A percentile compares a stretch with the other conserved stretches of the same genome.
These are phyloP conservation scores for Apiotrichum montevideense DNA, from an alignment of 1,284 basidiomycete genomes.

Conservation along the genomic window DNA sequence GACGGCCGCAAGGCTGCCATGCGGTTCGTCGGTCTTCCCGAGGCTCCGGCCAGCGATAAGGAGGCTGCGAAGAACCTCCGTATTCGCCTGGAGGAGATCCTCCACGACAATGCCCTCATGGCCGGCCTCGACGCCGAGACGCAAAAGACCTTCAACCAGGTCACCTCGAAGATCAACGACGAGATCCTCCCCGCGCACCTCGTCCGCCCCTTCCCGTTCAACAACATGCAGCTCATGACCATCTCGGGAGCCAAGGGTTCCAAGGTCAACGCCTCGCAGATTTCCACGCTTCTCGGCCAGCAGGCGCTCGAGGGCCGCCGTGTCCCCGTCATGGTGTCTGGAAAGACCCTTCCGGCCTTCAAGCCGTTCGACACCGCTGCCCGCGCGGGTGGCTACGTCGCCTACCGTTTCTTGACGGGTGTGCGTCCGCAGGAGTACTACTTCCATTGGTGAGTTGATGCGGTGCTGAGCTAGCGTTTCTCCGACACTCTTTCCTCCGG, in stretches of 20 bases:
- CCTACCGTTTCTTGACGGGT: slow-evolving; percentile 98
- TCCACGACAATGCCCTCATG: slow-evolving; percentile 97
- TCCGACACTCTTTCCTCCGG: no score
- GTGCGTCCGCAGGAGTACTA: slow-evolving; percentile 99
- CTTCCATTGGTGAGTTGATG: slow-evolving; percentile 61
- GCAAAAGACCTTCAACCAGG: slow-evolving; percentile 82
- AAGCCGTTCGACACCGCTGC: slow-evolving; percentile 94
- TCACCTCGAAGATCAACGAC: slow-evolving; percentile 81
- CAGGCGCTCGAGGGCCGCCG: slow-evolving; percentile 97
- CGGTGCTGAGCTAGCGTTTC: no score
- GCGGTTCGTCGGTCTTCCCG: slow-evolving; percentile 53
- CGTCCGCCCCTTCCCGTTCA: slow-evolving; percentile 88
- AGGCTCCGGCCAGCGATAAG: slow-evolving; percentile 65
- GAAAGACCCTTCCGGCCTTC: slow-evolving; percentile 97
- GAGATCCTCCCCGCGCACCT: slow-evolving; percentile 85
- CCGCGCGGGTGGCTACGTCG: slow-evolving; percentile 97
- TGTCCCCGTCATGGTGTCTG: slow-evolving; percentile 98
- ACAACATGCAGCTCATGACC: slow-evolving; percentile 99
- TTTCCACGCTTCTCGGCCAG: slow-evolving; percentile 93
- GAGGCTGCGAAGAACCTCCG: slow-evolving; percentile 51
- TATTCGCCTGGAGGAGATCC: slow-evolving; percentile 73
- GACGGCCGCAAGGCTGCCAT: slow-evolving; percentile 83
- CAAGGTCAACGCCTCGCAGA: slow-evolving; percentile 94
- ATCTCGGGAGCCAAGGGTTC: slow-evolving; percentile 97
- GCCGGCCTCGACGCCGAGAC: slow-evolving; percentile 89